Evolutionary conservation across 2,329 filamentous ascomycete genomes (phyloP).

Genomic region (Penicillium hordei): DNA sequence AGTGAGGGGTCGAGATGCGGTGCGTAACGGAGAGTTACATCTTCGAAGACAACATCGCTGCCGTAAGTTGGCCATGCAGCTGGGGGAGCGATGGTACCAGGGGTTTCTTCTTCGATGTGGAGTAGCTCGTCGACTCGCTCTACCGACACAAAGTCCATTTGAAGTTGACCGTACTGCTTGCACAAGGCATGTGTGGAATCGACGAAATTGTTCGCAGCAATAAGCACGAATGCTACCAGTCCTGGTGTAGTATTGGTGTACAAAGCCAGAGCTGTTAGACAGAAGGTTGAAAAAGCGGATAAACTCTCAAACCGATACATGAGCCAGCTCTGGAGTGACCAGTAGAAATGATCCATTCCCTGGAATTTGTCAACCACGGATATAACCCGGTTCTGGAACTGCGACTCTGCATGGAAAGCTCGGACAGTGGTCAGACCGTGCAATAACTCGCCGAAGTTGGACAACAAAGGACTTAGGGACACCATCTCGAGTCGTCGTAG

Average conservation of each 20-base stretch:
- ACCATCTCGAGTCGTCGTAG: conserved; percentile 85
- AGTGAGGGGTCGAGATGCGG: conserved; percentile 73
- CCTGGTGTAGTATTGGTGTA: conserved; percentile 74
- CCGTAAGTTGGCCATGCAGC: conserved; percentile 72
- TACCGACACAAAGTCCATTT: conserved; percentile 90
- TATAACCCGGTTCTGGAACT: conserved; percentile 79
- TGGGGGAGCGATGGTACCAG: conserved; percentile 66
- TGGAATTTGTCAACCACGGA: conserved; percentile 83
- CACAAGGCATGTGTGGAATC: conserved; percentile 71
- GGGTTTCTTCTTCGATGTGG: conserved; percentile 71
- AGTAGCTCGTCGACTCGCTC: conserved; percentile 82
- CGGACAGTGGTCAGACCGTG: conserved; percentile 84
- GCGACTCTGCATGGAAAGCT: conserved; percentile 73
- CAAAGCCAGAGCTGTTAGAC: conserved; percentile 71
- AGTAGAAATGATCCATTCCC: conserved; percentile 95
- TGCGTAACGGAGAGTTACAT: conserved; percentile 77
- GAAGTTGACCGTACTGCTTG: conserved; percentile 75
- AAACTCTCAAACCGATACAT: conserved; percentile 73
- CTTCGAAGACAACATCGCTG: conserved; percentile 72
- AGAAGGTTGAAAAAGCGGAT: conserved; percentile 71
- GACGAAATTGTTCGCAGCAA: conserved; percentile 66
- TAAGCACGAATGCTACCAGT: conserved; percentile 78
- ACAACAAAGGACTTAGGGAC: conserved; percentile 82
- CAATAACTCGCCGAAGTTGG: conserved; percentile 85
- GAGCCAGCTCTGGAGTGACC: conserved; percentile 83